These are phyloP conservation scores for Cystobasidium slooffiae DNA, from an alignment of 1,284 basidiomycete genomes.

Conservation along the genomic window DNA sequence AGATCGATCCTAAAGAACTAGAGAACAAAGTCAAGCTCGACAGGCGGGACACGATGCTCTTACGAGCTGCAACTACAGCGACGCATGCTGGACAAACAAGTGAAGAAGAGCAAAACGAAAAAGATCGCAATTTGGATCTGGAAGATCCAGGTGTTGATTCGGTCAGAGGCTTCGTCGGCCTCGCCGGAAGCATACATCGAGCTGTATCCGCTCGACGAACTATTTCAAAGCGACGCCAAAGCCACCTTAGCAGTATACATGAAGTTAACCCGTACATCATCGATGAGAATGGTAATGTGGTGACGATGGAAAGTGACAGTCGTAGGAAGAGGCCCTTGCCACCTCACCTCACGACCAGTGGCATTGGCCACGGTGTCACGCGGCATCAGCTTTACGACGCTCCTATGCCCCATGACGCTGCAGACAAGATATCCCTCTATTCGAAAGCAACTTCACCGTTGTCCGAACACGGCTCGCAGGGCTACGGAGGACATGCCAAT, in stretches of 20 bases:
- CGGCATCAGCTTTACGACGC: slow-evolving; percentile 79
- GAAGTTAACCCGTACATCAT: slow-evolving; percentile 25
- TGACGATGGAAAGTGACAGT: slow-evolving; percentile 54
- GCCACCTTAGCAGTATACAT: slow-evolving; percentile 28
- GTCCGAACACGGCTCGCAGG: slow-evolving; percentile 5
- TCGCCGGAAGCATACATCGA: slow-evolving; percentile 85
- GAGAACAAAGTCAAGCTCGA: slow-evolving; percentile 66
- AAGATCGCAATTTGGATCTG: slow-evolving; percentile 57
- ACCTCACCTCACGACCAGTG: slow-evolving; percentile 45
- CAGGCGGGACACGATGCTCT: slow-evolving; percentile 78
- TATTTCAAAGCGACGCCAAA: slow-evolving; percentile 28
- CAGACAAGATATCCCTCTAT: slow-evolving; percentile 50
- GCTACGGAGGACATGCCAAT: slow-evolving; percentile 54
- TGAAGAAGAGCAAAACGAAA: slow-evolving; percentile 59
- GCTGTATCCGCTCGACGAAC: slow-evolving; percentile 58
- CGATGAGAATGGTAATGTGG: slow-evolving; percentile 63
- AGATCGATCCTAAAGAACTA: slow-evolving; percentile 78
- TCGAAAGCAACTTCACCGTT: slow-evolving; percentile 53
- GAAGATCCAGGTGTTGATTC: slow-evolving; percentile 85
- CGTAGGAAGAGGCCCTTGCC: slow-evolving; percentile 29
- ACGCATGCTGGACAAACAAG: slow-evolving; percentile 67
- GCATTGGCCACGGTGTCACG: slow-evolving; percentile 57
- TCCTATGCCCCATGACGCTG: slow-evolving; percentile 45
- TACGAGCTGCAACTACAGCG: slow-evolving; percentile 56
- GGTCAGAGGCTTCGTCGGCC: slow-evolving; percentile 83